Percentiles rank a stretch among this genome's conserved stretches.
These are phyloP conservation scores for Cenchrus fungigraminus DNA, from an alignment of 176 grass and related monocot species.

Conservation along the genomic window DNA sequence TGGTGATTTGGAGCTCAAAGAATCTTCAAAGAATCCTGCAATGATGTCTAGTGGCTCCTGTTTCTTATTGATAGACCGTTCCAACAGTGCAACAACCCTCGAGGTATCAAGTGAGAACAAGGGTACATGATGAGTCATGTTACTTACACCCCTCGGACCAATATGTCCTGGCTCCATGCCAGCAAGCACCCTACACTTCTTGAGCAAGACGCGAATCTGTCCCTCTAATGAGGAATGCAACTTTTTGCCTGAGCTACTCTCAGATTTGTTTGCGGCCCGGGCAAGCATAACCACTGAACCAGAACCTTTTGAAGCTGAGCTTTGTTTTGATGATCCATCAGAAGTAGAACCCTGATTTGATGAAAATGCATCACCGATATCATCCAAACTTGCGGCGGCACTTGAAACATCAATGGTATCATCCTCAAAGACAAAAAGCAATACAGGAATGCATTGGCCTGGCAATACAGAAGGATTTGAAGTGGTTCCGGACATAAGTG, in stretches of 20 bases:
- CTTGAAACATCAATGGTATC: constrained; percentile 56
- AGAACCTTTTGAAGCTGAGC: constrained; percentile 51
- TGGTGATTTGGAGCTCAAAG: constrained; percentile 55
- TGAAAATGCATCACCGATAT: constrained; percentile 52
- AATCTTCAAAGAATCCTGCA: constrained; percentile 62
- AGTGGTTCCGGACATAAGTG: constrained; percentile 71
- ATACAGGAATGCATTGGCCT: constrained; percentile 77
- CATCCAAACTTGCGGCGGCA: constrained; percentile 52
- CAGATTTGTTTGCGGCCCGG: constrained; percentile 54
- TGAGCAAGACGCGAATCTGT: constrained; percentile 80
- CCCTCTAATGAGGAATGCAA: constrained; percentile 78
- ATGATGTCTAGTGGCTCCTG: constrained; percentile 65
- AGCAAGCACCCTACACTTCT: constrained; percentile 67
- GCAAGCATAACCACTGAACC: constrained; percentile 65
- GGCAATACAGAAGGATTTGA: constrained; percentile 54
- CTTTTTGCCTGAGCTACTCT: constrained; percentile 62
- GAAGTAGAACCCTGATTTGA: constrained; percentile 41
- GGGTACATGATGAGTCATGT: constrained; percentile 54
- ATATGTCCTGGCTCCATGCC: constrained; percentile 61
- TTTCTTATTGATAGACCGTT: constrained; percentile 62
- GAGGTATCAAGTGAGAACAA: constrained; percentile 90
- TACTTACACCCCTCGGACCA: constrained; percentile 61
- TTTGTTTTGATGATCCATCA: constrained; percentile 57
- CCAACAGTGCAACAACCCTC: constrained; percentile 59
- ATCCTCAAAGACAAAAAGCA: constrained; percentile 92